A percentile compares a stretch with the other conserved stretches of the same genome.
These are phyloP conservation scores for Shiraia bambusicola DNA, from an alignment of 2,329 filamentous ascomycete genomes.

Conservation along the genomic window DNA sequence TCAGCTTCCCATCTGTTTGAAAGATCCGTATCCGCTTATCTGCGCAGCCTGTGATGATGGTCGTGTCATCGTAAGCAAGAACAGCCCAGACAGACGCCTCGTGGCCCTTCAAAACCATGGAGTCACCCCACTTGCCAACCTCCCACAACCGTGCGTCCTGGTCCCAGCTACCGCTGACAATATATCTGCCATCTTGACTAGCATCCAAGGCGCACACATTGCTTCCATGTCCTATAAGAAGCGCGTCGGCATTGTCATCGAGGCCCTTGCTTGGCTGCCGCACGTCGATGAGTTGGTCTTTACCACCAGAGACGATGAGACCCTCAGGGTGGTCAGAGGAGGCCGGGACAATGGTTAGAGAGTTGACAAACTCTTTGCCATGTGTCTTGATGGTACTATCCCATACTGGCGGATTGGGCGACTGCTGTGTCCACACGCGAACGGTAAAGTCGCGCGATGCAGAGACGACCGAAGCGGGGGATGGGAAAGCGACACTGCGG, in stretches of 20 bases:
- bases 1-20: constrained; percentile 63
- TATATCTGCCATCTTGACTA: constrained; percentile 67
- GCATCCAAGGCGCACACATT: constrained; percentile 89
- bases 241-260: constrained; percentile 77
- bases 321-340: constrained; percentile 71
- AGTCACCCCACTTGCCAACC: constrained; percentile 80
- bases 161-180: constrained; percentile 96
- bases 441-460: constrained; percentile 91
- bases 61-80: constrained; percentile 74
- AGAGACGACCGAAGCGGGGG: constrained; percentile 71
- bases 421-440: constrained; percentile 75
- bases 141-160: constrained; percentile 83
- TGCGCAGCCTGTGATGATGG: constrained; percentile 77
- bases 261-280: constrained; percentile 67
- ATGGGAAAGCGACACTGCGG: constrained; percentile 78
- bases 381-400: constrained; percentile 77
- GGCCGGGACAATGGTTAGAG: constrained; percentile 73
- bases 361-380: constrained; percentile 84
- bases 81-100: constrained; percentile 89
- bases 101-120: constrained; percentile 72
- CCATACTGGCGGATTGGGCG: constrained; percentile 67
- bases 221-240: constrained; percentile 81
- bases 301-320: constrained; percentile 81
- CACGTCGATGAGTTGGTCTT: constrained; percentile 91
- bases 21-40: constrained; percentile 89